phyloP scores from a whole-genome alignment of 495 filamentous ascomycete genomes.

The Xanthoparmelia taractica region DNA sequence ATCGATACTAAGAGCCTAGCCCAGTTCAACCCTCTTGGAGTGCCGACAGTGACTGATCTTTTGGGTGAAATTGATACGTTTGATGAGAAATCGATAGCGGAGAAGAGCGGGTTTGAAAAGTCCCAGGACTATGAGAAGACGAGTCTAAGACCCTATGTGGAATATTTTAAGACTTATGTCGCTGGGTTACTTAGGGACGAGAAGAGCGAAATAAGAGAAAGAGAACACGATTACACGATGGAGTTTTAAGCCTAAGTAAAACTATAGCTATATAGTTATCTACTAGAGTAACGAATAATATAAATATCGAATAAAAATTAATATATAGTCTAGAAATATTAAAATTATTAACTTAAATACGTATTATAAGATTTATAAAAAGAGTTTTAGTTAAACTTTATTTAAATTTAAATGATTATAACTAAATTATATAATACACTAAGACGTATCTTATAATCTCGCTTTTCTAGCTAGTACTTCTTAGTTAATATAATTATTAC shows the following conservation, averaged over 20 bases:
- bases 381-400: no score
- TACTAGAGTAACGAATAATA: no score
- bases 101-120: conserved; percentile 41
- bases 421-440: no score
- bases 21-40: conserved; percentile 75
- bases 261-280: no score
- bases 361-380: no score
- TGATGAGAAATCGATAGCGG: conserved; percentile 35
- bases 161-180: conserved; percentile 80
- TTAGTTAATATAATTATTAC: no score
- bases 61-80: conserved; percentile 76
- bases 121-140: conserved; percentile 94
- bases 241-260: conserved; percentile 41
- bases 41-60: conserved; percentile 77
- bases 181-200: conserved; percentile 73
- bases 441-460: no score
- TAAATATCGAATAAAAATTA: no score
- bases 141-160: conserved; percentile 83
- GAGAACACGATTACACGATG: conserved; percentile 53
- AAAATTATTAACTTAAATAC: no score
- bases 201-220: conserved; percentile 62
- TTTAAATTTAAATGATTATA: no score
- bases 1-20: conserved; percentile 66
- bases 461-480: no score
- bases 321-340: no score